Evolutionary conservation across 1,284 basidiomycete genomes (phyloP), one percentile per base, ranked within the genome.

Genomic region (Coniferiporia sulphurascens): DNA sequence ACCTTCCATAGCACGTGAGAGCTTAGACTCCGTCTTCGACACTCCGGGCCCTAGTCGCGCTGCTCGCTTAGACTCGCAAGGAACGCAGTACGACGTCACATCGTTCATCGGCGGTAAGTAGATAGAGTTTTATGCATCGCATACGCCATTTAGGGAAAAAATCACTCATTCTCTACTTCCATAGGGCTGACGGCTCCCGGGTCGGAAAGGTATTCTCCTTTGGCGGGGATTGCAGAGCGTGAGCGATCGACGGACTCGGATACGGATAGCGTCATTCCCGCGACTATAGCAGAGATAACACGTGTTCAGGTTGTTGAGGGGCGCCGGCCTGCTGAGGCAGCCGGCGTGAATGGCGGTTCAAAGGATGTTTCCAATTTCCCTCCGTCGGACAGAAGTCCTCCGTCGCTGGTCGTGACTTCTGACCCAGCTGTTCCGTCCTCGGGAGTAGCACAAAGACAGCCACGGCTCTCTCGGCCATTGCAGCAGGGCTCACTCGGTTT

Each of bases 101-200:
- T 89, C 87, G 2, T 89, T 89, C 68, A 87, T 89, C 64, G 83
- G 79, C 62, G 78, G 86, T 88, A 63, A 70, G 81, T 70, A 6
- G 17, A 21, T 17, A n/a, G 17, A 46, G 15, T n/a, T 21, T 22
- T 56, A 6, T 44, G 12, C 3, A 41, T 27, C 15, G 27, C 8
- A 43, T 27, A 10, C 15, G 36, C 15, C 4, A 41, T 43, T 27
- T 45, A 15, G n/a, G 34, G 17, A 35, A 17, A 7, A 22, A 17
- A 22, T 36, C 21, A 4, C 27, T 51, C 15, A 44, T 45, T 50
- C 15, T 53, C 8, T 48, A 41, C 9, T 56, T 21, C 34, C 13
- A 13, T 52, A 70, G 70, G 68, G 50, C 53, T 70, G 32, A 66
- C 69, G 22, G 52, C 50, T 41, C 70, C 60, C 7, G 56, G 48